Base-by-base conservation (phyloP, 2,329 filamentous ascomycete species). In the Aspergillus persii region DNA sequence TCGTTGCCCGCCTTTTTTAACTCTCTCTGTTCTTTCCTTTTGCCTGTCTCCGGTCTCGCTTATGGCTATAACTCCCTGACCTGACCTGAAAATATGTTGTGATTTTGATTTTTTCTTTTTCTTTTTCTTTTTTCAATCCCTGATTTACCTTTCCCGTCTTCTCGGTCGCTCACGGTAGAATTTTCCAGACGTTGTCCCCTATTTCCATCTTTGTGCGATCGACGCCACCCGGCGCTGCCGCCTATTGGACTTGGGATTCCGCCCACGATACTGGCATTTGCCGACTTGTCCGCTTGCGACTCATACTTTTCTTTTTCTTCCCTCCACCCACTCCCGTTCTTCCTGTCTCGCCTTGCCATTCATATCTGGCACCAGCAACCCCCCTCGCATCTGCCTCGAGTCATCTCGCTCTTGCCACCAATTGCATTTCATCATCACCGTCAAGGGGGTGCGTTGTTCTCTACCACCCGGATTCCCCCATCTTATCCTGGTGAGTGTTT, bases 181-280 rank as follows among this genome's bases (percentile, higher is more conserved):
- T 49, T 58, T 55, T 53, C 50, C 58, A 66, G 61, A 47, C 55
- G 18, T 57, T 58, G 59, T 57, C 55, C 60, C 57, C 52, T 66
- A 52, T 61, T 56, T 54, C 36, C 36, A 41, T 41, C 56, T 57
- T 59, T 60, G 58, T 56, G 59, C 54, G 58, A 61, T 62, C 59
- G 56, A 61, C 44, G 44, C 44, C 44, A 47, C 44, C 44, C 44
- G 44, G 18, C 62, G 48, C 54, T 54, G 48, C 59, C 55, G 54
- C 61, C 57, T 62, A 59, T 62, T 61, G 56, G 59, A 55, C 58
- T 63, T 57, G 59, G 54, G 55, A 58, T 61, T 61, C 62, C 64
- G 61, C 60, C 61, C 58, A 60, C 62, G 61, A 66, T 62, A 62
- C 59, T 62, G 60, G 62, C 57, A 61, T 63, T 66, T 50, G 31